Evolutionary conservation across 306 rosid genomes (phyloP), one percentile per base, ranked within the genome.

Genomic region (Pterocarpus santalinus): DNA sequence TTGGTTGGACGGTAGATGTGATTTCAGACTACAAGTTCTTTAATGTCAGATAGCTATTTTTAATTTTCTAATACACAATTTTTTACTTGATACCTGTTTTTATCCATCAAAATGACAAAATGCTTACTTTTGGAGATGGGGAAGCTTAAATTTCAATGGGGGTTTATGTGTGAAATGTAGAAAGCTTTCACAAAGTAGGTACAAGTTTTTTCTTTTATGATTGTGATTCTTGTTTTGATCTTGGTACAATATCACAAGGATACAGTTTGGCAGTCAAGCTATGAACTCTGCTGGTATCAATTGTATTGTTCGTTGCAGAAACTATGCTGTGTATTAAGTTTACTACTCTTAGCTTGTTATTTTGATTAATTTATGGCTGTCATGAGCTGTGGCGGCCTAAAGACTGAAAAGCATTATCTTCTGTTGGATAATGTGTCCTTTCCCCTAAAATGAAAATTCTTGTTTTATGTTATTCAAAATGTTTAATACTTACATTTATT

Each of bases 401-500:
- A 39, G 65, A 33, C 52, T 71, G 14, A 77, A 67, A 51, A 49
- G 2, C 52, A 15, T 55, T 75, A 34, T 44, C 71, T 65, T 41
- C 46, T 63, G 53, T 74, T 39, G 38, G 66, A 56, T 57, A 22
- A 22, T 13, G 62, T 44, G 43, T 71, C 28, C n/a, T 41, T 56
- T 11, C 30, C 5, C 56, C 22, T 10, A 2, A 49, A 51, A 34
- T 5, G 4, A 30, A 41, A 22, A 44, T 5, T 35, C 15, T 7
- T 4, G 38, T 76, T 38, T 81, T 60, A 72, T 65, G 53, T 65
- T 47, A 22, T 72, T 8, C 32, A 65, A 75, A 65, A 51, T 72
- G 76, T 52, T 60, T 7, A 71, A 57, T 39, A 34, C 70, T 30
- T 52, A 9, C 17, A 64, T 82, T 79, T 5, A 4, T 4, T 82